Evolutionary conservation across 352 stramenopile genomes (phyloP).

Genomic region (Phytophthora kernoviae): DNA sequence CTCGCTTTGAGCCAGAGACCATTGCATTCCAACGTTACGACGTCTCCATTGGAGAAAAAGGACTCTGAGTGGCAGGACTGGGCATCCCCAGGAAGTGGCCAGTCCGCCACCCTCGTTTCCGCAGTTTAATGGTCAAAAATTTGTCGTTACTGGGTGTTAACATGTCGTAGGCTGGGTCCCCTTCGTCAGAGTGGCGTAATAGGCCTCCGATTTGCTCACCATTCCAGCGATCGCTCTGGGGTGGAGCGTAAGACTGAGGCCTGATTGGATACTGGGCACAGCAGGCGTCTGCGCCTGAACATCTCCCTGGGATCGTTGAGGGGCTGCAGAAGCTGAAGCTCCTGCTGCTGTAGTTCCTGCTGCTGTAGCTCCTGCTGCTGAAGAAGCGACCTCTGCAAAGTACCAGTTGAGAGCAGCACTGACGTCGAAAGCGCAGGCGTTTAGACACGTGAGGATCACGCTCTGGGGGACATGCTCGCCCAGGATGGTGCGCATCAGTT

Average conservation of each 20-base stretch:
- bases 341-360: no score
- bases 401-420: slow-evolving; percentile 89
- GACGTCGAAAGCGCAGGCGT: slow-evolving; percentile 84
- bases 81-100: slow-evolving; percentile 35
- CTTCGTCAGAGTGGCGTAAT: slow-evolving; percentile 83
- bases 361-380: no score
- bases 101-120: slow-evolving; percentile 75
- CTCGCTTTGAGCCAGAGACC: slow-evolving; percentile 80
- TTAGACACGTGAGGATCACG: slow-evolving; percentile 85
- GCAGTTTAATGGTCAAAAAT: slow-evolving; percentile 78
- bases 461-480: slow-evolving; percentile 86
- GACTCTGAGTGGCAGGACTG: slow-evolving; percentile 47
- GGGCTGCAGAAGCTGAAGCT: background rate
- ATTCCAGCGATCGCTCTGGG: slow-evolving; percentile 68
- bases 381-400: slow-evolving; percentile 75
- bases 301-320: background rate
- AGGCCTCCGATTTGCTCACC: slow-evolving; percentile 87
- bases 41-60: slow-evolving; percentile 85
- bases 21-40: slow-evolving; percentile 89
- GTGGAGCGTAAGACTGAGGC: slow-evolving; percentile 79
- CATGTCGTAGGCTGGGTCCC: slow-evolving; percentile 79
- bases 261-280: slow-evolving; percentile 69
- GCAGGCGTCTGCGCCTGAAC: background rate
- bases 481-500: slow-evolving; percentile 89
- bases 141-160: slow-evolving; percentile 86